Evolutionary conservation across 2,329 filamentous ascomycete species (phyloP).

Genomic region (Annulohypoxylon truncatum): DNA sequence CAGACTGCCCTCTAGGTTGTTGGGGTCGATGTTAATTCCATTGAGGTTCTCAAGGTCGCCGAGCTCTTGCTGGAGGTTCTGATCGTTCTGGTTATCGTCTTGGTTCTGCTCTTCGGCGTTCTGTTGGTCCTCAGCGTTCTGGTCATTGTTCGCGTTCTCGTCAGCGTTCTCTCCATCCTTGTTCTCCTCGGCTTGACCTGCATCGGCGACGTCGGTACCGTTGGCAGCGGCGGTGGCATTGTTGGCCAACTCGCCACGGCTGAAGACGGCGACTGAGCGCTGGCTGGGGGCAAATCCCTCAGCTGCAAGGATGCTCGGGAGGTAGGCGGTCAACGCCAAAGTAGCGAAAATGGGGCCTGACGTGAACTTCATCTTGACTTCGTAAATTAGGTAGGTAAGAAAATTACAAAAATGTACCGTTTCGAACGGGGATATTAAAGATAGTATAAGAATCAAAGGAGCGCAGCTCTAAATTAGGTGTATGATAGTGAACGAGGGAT

Average conservation of each 20-base stretch:
- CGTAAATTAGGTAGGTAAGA: slow-evolving; percentile 7
- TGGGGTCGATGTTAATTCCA: slow-evolving; percentile 33
- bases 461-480: slow-evolving; percentile 42
- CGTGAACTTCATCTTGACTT: slow-evolving; percentile 45
- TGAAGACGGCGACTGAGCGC: slow-evolving; percentile 20
- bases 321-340: slow-evolving; percentile 44
- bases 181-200: slow-evolving; percentile 19
- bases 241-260: slow-evolving; percentile 24
- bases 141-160: slow-evolving; percentile 15
- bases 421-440: slow-evolving; percentile 42
- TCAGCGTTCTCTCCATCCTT: slow-evolving; percentile 26
- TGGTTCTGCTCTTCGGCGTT: slow-evolving; percentile 33
- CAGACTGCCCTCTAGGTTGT: slow-evolving; percentile 33
- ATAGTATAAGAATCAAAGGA: slow-evolving; percentile 43
- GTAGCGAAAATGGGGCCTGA: slow-evolving; percentile 41
- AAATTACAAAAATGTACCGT: slow-evolving; percentile 35
- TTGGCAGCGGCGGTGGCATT: slow-evolving; percentile 36
- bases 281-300: slow-evolving; percentile 17
- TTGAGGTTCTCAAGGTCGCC: slow-evolving; percentile 28
- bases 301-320: slow-evolving; percentile 38
- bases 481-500: slow-evolving; percentile 6
- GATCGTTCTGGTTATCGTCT: slow-evolving; percentile 23
- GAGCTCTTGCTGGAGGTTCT: slow-evolving; percentile 26
- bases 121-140: slow-evolving; percentile 26
- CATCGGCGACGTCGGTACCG: slow-evolving; percentile 30